Conservation (phyloP, 176 grass and related monocot genomes). For the Bothriochloa decipiens region DNA sequence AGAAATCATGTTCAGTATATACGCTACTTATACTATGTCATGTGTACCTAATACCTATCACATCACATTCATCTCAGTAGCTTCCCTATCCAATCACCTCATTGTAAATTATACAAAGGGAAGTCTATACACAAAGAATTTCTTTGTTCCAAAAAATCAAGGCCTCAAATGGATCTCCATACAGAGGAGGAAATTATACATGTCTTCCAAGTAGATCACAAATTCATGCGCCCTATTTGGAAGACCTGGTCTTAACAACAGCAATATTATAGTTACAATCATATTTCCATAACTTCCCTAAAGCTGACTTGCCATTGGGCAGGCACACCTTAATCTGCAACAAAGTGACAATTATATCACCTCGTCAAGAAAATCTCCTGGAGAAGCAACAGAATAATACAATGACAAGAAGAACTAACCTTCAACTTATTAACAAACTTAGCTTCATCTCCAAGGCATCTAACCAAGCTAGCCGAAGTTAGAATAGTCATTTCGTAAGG, state of each 20-base stretch:
- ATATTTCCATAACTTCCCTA: constrained; percentile 30
- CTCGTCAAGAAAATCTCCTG: neutral
- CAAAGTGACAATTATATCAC: neutral
- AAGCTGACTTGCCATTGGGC: constrained; percentile 21
- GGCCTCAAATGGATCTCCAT: too few species aligned
- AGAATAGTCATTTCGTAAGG: constrained; percentile 10
- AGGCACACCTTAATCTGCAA: constrained; percentile 37
- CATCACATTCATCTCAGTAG: too few species aligned
- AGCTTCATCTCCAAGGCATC: constrained; percentile 2
- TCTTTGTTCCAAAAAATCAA: too few species aligned
- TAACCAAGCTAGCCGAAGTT: constrained; percentile 33
- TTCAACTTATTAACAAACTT: constrained; percentile 31
- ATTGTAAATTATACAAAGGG: too few species aligned
- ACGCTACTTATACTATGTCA: too few species aligned
- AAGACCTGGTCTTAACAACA: constrained; percentile 27
- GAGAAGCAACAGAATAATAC: neutral
- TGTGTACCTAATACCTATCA: too few species aligned
- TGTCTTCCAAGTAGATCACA: too few species aligned
- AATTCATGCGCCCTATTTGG: too few species aligned
- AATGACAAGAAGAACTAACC: constrained; percentile 7
- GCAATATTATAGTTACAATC: constrained; percentile 31
- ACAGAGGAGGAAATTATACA: too few species aligned
- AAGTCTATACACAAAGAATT: too few species aligned
- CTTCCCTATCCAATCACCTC: too few species aligned
- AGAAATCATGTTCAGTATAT: too few species aligned